Evolutionary conservation across 805 yeast species (phyloP), one percentile per base, ranked within the genome.

Genomic region (Saccharomycopsis fodiens): DNA sequence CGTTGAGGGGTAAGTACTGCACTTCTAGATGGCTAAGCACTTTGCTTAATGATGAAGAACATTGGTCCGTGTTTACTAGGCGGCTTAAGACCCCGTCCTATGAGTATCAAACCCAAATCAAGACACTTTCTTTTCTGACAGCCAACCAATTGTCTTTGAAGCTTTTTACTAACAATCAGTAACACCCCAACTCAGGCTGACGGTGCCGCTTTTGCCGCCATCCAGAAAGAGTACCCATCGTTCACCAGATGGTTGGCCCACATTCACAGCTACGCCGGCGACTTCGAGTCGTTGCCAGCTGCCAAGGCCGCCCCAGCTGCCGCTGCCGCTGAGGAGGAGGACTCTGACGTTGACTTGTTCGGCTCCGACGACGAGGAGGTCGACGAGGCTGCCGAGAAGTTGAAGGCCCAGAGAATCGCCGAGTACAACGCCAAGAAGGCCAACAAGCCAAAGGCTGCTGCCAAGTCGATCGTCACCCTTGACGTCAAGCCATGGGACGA

Each of bases 401-500:
- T 93, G 68, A 93, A 91, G 82, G 94, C 86, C 72, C 78, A 91
- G 78, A 88, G 99, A 83, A 73, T 93, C 64, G 97, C 96, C 68
- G 96, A 81, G 69, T 93, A 93, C 81, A 85, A 86, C 65, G 96
- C 94, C 64, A 88, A 84, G 82, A 93, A 93, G 83, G 82, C 91
- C 59, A 85, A 85, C 76, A 94, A 94, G 67, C 87, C 97, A 63
- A 88, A 88, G 80, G 88, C 97, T 63, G 96, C 96, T 71, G 97
- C 98, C 66, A 93, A 93, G 79, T 86, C 97, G 53, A 74, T 88
- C 59, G 96, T 93, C 64, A 91, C 99, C 64, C 66, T 93, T 62
- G 98, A 93, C 62, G 95, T 93, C 61, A 93, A 93, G 82, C 97
- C 97, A 74, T 93, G 99, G 99, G 98, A 93, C 72, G 98, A 93